Base-by-base conservation (phyloP, 192 early-diverging fungal species). In the Entomortierella chlamydospora region DNA sequence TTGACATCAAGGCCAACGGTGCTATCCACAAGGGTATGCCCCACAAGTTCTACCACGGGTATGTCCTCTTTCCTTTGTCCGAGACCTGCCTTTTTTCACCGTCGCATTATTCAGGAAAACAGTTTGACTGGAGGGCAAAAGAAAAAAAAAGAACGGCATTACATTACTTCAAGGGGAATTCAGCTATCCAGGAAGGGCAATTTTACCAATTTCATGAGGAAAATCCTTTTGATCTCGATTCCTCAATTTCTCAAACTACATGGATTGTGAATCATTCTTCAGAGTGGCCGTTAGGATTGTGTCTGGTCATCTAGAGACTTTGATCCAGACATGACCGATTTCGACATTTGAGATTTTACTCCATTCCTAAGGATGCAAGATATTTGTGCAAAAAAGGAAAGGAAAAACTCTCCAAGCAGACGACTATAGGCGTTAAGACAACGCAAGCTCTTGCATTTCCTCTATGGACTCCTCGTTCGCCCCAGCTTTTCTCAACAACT, bases 21-120 rank as follows among this genome's bases (percentile, higher is more conserved):
- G 96, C 98, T 72, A 85, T 97, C 84, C 97, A 99, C 88, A 96
- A 97, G 92, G 97, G 98, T 87, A 94, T 98, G 92, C 98, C 97
- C 80, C 98, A 99, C 95, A 99, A 98, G 93, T 99, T 92, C 93
- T 99, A 99, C 92, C 97, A 99, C 87, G 96, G 95, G 92, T 92
- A 73, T 58, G 61, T 70, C 37, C 18, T 34, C 68, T 28, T 37
- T 54, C 37, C 37, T 43, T 29, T n/a, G 22, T 22, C 5, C 56
- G 60, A 43, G 68, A 11, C 34, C 37, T 42, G 1, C 13, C 55
- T 41, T 47, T 58, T 58, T 20, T 25, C 34, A 20, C 33, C 8
- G 42, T 43, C 42, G 17, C 42, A 43, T 17, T 12, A 17, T 43
- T 43, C 39, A 22, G 30, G n/a, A n/a, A n/a, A n/a, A n/a, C n/a